Conservation (phyloP, 2,329 filamentous ascomycete species). For the Coniella lustricola region DNA sequence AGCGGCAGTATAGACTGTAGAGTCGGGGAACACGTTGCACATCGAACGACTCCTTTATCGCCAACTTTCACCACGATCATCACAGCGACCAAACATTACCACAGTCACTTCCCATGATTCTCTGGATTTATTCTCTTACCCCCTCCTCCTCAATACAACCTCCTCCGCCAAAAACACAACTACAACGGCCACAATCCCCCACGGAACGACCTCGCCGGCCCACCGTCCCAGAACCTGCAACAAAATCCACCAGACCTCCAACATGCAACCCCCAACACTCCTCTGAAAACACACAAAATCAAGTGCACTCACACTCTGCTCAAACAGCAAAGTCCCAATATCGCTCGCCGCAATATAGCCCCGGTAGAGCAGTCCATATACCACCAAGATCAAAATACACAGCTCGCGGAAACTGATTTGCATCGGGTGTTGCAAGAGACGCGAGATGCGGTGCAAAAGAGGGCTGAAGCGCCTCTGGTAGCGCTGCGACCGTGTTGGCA, state of each 20-base stretch:
- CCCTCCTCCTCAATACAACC: not conserved
- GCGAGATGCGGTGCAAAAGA: not conserved
- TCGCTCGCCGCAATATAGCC: not conserved
- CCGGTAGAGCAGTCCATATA: not conserved
- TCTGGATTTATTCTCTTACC: not conserved
- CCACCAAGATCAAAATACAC: not conserved
- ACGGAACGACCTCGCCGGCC: not conserved
- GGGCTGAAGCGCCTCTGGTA: not conserved
- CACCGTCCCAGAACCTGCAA: not conserved
- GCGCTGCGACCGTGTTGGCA: not conserved
- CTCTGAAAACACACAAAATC: not conserved
- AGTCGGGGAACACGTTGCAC: no score
- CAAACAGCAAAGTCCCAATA: not conserved
- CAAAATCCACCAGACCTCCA: not conserved
- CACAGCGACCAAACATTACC: no score
- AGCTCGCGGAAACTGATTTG: conserved; percentile 1
- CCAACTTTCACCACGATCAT: no score
- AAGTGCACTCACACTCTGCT: not conserved
- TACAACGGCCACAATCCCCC: not conserved
- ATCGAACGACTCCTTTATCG: no score
- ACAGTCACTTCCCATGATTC: no score
- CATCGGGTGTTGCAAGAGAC: not conserved
- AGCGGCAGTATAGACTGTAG: no score
- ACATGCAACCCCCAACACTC: not conserved
- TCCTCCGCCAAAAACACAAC: not conserved